Conservation (phyloP, 2,329 filamentous ascomycete species). For the Cordyceps cicadae region DNA sequence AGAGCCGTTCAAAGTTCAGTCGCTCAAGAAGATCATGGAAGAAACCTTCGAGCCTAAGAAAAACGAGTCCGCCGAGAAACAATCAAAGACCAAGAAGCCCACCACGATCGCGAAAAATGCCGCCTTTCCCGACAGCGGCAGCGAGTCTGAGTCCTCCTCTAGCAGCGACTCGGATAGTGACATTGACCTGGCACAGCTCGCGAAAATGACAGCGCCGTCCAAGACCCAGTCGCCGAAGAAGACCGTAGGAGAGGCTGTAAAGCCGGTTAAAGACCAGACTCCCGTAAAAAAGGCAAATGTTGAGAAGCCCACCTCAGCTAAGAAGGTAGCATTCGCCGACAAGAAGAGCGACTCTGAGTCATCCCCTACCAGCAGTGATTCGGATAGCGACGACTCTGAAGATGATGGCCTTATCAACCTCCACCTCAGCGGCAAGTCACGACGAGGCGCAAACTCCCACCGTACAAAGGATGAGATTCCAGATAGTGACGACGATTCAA, state of each 20-base stretch:
- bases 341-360: too few species aligned
- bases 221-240: too few species aligned
- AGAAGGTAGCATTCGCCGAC: too few species aligned
- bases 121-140: constrained; percentile 24
- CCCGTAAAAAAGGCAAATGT: too few species aligned
- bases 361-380: constrained; percentile 20
- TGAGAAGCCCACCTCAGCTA: too few species aligned
- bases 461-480: constrained; percentile 32
- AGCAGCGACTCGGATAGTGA: constrained; percentile 26
- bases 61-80: constrained; percentile 26
- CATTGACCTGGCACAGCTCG: not conserved
- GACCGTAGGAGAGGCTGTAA: too few species aligned
- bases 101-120: constrained; percentile 18
- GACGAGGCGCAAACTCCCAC: constrained; percentile 19
- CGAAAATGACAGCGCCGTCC: too few species aligned
- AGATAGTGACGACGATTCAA: constrained; percentile 34
- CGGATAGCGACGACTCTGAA: constrained; percentile 24
- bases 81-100: constrained; percentile 23
- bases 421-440: not conserved
- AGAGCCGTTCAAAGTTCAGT: constrained; percentile 28
- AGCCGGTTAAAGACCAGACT: too few species aligned
- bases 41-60: constrained; percentile 29
- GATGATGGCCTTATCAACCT: constrained; percentile 16
- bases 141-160: constrained; percentile 20
- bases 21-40: constrained; percentile 30